phyloP scores from a whole-genome alignment of 768 basidiomycete genomes.

The Auricularia auricula-judae region DNA sequence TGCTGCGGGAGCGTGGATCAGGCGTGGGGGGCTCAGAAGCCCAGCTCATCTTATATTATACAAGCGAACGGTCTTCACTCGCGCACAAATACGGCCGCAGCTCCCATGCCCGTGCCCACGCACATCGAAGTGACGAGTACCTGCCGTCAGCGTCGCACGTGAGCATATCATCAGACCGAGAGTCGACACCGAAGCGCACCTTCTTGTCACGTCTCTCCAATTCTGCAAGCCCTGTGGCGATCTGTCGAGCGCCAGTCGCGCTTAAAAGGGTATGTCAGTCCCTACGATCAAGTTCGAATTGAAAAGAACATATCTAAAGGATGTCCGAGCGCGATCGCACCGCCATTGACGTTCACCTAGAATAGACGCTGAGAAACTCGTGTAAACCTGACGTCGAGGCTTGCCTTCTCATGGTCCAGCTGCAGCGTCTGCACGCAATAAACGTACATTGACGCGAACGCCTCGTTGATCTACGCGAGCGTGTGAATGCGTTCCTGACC shows the following conservation, averaged over 20 bases:
- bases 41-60: not conserved
- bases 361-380: constrained; percentile 19
- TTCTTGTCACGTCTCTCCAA: constrained; percentile 56
- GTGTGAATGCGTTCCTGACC: not conserved
- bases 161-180: not conserved
- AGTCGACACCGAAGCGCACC: not conserved
- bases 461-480: constrained; percentile 67
- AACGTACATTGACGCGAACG: constrained; percentile 75
- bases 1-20: no score
- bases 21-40: no score
- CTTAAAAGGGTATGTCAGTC: constrained; percentile 10
- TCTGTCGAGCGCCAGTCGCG: constrained; percentile 57
- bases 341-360: constrained; percentile 76
- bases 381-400: constrained; percentile 28
- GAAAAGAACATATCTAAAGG: constrained; percentile 35
- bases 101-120: constrained; percentile 80
- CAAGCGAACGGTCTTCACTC: constrained; percentile 23
- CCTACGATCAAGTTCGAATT: not conserved
- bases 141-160: constrained; percentile 1
- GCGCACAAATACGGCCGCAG: constrained; percentile 70
- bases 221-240: constrained; percentile 80
- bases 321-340: constrained; percentile 79
- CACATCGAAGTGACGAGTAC: constrained; percentile 78
- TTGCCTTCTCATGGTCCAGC: constrained; percentile 41
- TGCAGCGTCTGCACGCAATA: constrained; percentile 60